Conservation (phyloP, 345 rosid species). For the Pistacia integerrima region DNA sequence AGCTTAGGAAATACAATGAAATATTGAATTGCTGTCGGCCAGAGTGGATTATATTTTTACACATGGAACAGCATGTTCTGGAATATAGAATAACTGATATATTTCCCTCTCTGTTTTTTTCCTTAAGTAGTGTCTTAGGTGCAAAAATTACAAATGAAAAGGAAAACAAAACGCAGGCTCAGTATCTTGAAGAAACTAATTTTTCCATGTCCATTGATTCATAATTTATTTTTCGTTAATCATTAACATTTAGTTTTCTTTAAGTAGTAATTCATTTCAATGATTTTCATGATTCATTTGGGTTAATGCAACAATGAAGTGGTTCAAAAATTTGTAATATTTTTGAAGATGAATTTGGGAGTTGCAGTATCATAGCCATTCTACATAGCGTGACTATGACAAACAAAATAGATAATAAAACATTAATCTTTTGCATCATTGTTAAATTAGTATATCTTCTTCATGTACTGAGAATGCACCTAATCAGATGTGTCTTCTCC, state of each 20-base stretch:
- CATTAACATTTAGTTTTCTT: too few relatives aligned
- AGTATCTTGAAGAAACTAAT: too few relatives aligned
- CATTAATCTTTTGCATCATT: not conserved
- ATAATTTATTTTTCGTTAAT: too few relatives aligned
- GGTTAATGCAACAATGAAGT: too few relatives aligned
- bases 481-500: constrained; percentile 6
- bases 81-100: not conserved
- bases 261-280: too few relatives aligned
- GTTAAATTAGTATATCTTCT: not conserved
- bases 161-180: not conserved
- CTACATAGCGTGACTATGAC: too few relatives aligned
- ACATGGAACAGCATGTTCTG: not conserved
- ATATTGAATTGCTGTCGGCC: not conserved
- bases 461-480: not conserved
- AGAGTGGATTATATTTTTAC: not conserved
- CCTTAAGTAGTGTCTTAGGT: too few relatives aligned
- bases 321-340: too few relatives aligned
- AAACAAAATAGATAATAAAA: constrained; percentile 1
- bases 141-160: not conserved
- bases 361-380: too few relatives aligned
- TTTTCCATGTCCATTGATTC: too few relatives aligned
- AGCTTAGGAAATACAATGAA: not conserved
- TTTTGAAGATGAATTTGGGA: too few relatives aligned
- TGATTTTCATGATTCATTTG: too few relatives aligned
- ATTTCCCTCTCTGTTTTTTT: not conserved